Base-by-base conservation (phyloP, 371 early-diverging fungal species). In the Circinella minor region DNA sequence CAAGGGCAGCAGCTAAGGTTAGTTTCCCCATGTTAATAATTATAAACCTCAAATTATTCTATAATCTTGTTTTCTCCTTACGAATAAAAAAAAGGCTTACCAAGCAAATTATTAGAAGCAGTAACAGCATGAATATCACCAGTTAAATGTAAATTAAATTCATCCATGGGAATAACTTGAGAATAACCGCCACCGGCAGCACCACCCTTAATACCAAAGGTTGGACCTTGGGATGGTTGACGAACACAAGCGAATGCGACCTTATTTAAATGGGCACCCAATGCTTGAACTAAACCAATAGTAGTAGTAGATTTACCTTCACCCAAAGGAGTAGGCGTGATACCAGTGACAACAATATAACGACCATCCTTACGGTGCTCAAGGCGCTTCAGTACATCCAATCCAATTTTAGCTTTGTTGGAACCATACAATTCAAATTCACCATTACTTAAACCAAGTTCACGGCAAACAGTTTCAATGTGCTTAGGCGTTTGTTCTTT, bases 101-200 rank as follows among this genome's bases (percentile, higher is more conserved):
- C 71, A 57, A 72, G 68, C 69, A 98, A 81, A 85, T 98, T 98
- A 89, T 96, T 98, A 54, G 98, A 96, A 15, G 98, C 98, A 6
- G 95, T 91, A 68, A 98, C 94, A 39, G 98, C 98, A 74, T 98
- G 98, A 73, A 98, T 94, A 85, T 98, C 98, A 48, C 98, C 98
- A 1, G 98, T 98, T 83, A 98, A 84, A 70, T 98, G 98, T 69
- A 98, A 82, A 80, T 98, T 98, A 89, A 98, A 97, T 74, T 97
- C 96, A 71, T 97, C 96, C 98, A 98, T 98, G n/a, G 98, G 98
- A 69, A 98, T 96, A 59, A 98, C 95, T 48, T 98, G 98, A 18
- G 97, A 92, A 80, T 98, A 98, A 34, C 98, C 98, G 61, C 98
- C 98, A 63, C 98, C 98, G 27, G 98, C 98, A 49, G 98, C 98